Evolutionary conservation across 257 asterid species (phyloP).

Genomic region (Solanum infundibuliforme): DNA sequence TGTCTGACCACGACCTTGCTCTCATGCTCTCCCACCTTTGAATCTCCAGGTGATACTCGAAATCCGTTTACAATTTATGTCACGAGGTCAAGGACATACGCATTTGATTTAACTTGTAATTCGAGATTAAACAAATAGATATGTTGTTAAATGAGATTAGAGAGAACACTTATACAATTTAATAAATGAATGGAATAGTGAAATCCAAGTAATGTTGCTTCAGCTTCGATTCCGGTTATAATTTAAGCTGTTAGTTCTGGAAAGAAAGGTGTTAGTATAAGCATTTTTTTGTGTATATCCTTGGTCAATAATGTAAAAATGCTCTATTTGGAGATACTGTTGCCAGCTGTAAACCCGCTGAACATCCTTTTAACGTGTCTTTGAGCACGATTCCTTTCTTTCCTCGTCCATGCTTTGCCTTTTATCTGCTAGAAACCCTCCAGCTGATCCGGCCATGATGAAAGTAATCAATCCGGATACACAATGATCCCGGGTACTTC

Average conservation of each 20-base stretch:
- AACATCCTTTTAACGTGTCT: background rate
- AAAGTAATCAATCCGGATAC: background rate
- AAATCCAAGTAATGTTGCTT: background rate
- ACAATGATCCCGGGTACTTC: background rate
- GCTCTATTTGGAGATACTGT: background rate
- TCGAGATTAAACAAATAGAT: background rate
- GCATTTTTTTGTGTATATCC: background rate
- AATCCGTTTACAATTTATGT: background rate
- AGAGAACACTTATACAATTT: background rate
- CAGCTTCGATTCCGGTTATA: background rate
- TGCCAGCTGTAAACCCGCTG: background rate
- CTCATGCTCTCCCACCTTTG: constrained; percentile 48
- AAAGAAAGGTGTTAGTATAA: background rate
- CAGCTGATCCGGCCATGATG: background rate
- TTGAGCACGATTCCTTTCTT: background rate
- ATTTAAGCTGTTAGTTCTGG: background rate
- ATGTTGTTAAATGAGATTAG: background rate
- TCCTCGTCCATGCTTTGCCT: background rate
- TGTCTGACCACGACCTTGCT: constrained; percentile 80
- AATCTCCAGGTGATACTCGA: background rate
- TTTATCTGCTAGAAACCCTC: background rate
- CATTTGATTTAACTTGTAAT: background rate
- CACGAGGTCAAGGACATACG: background rate
- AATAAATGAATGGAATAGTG: background rate
- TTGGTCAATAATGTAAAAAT: background rate